A percentile compares a stretch with the other conserved stretches of the same genome.
Evolutionary conservation across 2,329 filamentous ascomycete species (phyloP).

Genomic region (Pseudocercospora fijiensis): DNA sequence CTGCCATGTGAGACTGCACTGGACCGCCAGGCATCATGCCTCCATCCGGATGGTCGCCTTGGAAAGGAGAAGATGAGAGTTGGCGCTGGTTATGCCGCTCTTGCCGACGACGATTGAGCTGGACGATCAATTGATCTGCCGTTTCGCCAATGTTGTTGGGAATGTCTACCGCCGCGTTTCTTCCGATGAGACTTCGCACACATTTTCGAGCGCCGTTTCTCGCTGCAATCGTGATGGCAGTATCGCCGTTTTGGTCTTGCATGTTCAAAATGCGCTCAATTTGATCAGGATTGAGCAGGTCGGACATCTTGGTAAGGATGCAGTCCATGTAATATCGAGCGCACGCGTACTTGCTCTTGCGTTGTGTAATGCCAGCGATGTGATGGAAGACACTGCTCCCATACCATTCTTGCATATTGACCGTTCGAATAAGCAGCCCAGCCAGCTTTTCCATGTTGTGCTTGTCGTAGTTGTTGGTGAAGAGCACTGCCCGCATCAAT

Average conservation of each 20-base stretch:
- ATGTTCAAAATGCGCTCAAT: slow-evolving; percentile 77
- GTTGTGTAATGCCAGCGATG: slow-evolving; percentile 82
- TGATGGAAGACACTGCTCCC: slow-evolving; percentile 92
- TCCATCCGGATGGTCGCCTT: slow-evolving; percentile 28
- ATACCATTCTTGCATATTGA: slow-evolving; percentile 74
- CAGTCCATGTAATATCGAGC: slow-evolving; percentile 92
- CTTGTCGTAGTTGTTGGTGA: slow-evolving; percentile 96
- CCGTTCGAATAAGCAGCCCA: slow-evolving; percentile 77
- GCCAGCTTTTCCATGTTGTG: slow-evolving; percentile 83
- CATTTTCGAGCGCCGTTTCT: slow-evolving; percentile 81
- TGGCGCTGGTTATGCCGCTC: slow-evolving; percentile 60
- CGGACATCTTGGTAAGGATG: slow-evolving; percentile 81
- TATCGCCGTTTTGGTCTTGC: slow-evolving; percentile 85
- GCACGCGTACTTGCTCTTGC: slow-evolving; percentile 81
- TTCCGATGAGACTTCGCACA: slow-evolving; percentile 64
- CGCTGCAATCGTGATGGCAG: slow-evolving; percentile 81
- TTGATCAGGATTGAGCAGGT: slow-evolving; percentile 71
- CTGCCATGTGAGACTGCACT: slow-evolving; percentile 27
- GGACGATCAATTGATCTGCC: slow-evolving; percentile 78
- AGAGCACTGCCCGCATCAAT: slow-evolving; percentile 89
- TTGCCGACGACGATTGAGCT: slow-evolving; percentile 66
- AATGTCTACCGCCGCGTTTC: slow-evolving; percentile 80
- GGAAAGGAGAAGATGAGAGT: slow-evolving; percentile 68
- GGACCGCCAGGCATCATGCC: slow-evolving; percentile 29
- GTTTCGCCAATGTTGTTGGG: slow-evolving; percentile 78